Base-by-base conservation (phyloP, 306 rosid genomes). In the Vicia faba region DNA sequence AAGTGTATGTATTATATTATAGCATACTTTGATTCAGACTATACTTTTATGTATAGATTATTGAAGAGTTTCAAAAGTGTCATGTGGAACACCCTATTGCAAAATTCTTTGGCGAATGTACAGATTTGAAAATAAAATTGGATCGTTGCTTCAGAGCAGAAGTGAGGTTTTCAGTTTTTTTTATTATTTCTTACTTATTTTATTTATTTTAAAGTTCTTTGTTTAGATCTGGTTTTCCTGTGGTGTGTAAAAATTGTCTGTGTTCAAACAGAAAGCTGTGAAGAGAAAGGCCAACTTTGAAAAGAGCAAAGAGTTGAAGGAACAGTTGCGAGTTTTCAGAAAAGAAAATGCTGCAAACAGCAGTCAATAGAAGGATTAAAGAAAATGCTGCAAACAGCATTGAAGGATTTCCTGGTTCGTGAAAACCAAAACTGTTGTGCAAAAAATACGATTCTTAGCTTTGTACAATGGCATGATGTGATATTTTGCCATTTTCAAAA, bases 271-370 rank as follows among this genome's bases (percentile, higher is more conserved):
- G 96, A 92, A 89, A 92, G 93, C 93, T 43, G n/a, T 87, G 72
- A 92, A 89, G 88, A 88, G 96, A 50, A 92, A 92, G 83, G 96
- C 86, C 19, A 92, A 92, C 80, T 89, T 92, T 77, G 98, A 92
- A 75, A 70, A 82, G 83, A 92, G 98, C 76, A 92, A 89, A 80
- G 83, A 78, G 75, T 75, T 84, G 40, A 88, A 81, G 83, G 96
- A 86, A 66, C 85, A 84, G 63, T 77, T 92, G 54, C 85, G 56
- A 54, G 89, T 81, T 67, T 75, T 65, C 26, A 87, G 96, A 82
- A 92, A 82, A 78, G 96, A 89, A 83, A 64, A 72, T 69, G 75
- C 86, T 29, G 84, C 78, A 67, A 71, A 29, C 70, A 73, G 73
- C 49, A 54, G 78, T 44, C 77, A 80, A 46, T 79, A 88, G 82